Base-by-base conservation (phyloP, 2,329 filamentous ascomycete species). In the Gliomastix tumulicola region DNA sequence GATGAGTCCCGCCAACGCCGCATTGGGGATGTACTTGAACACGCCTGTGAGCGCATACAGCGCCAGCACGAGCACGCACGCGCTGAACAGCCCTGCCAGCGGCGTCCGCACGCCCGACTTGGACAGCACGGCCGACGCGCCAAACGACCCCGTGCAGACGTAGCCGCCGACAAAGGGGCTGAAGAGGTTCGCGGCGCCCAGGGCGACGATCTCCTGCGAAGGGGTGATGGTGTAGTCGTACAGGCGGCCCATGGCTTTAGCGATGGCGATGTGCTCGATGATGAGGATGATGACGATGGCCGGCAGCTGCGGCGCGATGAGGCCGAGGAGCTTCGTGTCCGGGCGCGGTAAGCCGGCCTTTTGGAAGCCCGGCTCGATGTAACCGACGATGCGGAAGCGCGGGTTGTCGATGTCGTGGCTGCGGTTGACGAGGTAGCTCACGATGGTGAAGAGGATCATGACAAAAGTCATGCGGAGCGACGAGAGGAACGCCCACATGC, bases 21-120 rank as follows among this genome's bases (percentile, higher is more conserved):
- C 73, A 38, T 71, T 79, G 0, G 86, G 84, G 38, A 92, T 90
- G 57, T 84, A 90, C 66, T 76, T 88, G 66, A 92, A 90, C 21
- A 89, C 77, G 0, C 78, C 76, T 0, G 85, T 81, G 20, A 92
- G 64, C 6, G 79, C 84, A 47, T 92, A 90, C 40, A 90, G 77
- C 6, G 85, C 84, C 9, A 92, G 65, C 1, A 90, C 66, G 2
- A 92, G 80, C 6, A 92, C 74, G 20, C 84, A 40, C 1, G 84
- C 85, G 21, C 84, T 90, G 47, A 90, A 85, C 19, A 88, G 69
- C 56, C 86, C 84, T 21, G 82, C 86, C 27, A 90, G 67, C 0
- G 86, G 86, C 1, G 84, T 90, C 28, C 82, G 76, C 5, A 89
- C 85, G 44, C 86, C 86, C 35, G 86, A 84, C 58, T 90, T 90